A percentile compares a stretch with the other conserved stretches of the same genome.
Evolutionary conservation across 2,329 filamentous ascomycete genomes (phyloP).

Genomic region (Fusarium decemcellulare): DNA sequence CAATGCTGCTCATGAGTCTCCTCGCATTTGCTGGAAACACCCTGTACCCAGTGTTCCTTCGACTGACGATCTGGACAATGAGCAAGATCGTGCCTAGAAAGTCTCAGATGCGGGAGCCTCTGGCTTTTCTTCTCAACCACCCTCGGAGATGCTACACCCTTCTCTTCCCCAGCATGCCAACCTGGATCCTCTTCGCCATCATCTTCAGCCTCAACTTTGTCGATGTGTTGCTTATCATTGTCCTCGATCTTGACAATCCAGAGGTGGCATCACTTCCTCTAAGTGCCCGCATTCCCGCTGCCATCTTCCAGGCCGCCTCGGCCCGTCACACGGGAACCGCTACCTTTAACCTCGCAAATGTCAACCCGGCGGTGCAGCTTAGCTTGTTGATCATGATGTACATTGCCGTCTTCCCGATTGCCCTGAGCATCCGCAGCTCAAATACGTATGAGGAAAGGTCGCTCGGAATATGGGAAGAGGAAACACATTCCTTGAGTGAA

Average conservation of each 20-base stretch:
- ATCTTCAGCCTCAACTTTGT: conserved; percentile 66
- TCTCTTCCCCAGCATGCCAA: conserved; percentile 71
- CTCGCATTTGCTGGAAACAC: conserved; percentile 68
- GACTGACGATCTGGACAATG: conserved; percentile 70
- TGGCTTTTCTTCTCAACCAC: conserved; percentile 72
- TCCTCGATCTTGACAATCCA: conserved; percentile 64
- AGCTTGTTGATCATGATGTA: conserved; percentile 77
- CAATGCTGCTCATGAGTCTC: conserved; percentile 62
- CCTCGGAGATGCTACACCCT: conserved; percentile 74
- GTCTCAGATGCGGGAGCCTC: conserved; percentile 55
- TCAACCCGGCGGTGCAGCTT: conserved; percentile 69
- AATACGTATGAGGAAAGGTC: conserved; percentile 74
- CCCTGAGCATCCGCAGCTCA: conserved; percentile 71
- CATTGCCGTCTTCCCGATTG: conserved; percentile 72
- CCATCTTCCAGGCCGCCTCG: conserved; percentile 70
- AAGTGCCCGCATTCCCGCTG: conserved; percentile 63
- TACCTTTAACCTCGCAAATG: conserved; percentile 62
- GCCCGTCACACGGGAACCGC: conserved; percentile 62
- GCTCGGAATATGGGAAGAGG: conserved; percentile 68
- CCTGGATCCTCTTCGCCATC: conserved; percentile 68
- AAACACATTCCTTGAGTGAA: conserved; percentile 20
- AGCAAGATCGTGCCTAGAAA: conserved; percentile 59
- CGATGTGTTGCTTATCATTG: conserved; percentile 68
- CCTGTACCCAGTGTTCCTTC: conserved; percentile 70
- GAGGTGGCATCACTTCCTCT: conserved; percentile 57